Base-by-base conservation (phyloP, 2,329 filamentous ascomycete species). In the Cercospora sesami region DNA sequence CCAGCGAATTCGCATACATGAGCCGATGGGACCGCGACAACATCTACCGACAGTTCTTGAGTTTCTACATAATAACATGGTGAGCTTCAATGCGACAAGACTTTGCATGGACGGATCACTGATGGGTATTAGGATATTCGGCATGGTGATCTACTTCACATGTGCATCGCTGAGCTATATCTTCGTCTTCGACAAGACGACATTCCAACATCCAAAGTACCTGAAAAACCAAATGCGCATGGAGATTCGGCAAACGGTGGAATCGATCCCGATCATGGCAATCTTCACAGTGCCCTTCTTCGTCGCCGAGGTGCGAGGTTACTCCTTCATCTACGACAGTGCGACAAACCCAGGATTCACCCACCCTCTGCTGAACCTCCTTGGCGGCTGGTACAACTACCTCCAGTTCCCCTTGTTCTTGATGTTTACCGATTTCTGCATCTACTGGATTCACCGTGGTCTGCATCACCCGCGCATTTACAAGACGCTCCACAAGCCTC, bases 401-500 rank as follows among this genome's bases (percentile, higher is more conserved):
- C 75, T 91, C 12, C 94, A 97, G 81, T 94, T 96, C 82, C 94
- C 94, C 7, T 79, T 95, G 75, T 97, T 96, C 84, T 84, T 96
- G 77, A 78, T 89, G 77, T 96, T 96, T 79, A 96, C 93, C 82
- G 93, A 97, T 81, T 90, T 90, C 80, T 89, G 86, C 82, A 94
- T 97, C 83, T 96, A 97, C 85, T 92, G 91, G 86, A 94, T 96
- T 76, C 93, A 96, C 83, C 90, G 93, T 66, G 90, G 87, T 66
- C 86, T 96, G 69, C 93, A 97, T 81, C 90, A 93, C 80, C 91
- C 91, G 16, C 77, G 81, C 58, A 79, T 95, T 74, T 98, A 98
- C 87, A 96, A 94, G 84, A 84, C 85, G 73, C 86, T 97, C 60
- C 94, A 98, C 87, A 98, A 98, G 87, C 90, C 93, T 73, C 94